These are phyloP conservation scores for Ganoderma resinaceum DNA, from an alignment of 1,284 basidiomycete genomes.

Conservation along the genomic window DNA sequence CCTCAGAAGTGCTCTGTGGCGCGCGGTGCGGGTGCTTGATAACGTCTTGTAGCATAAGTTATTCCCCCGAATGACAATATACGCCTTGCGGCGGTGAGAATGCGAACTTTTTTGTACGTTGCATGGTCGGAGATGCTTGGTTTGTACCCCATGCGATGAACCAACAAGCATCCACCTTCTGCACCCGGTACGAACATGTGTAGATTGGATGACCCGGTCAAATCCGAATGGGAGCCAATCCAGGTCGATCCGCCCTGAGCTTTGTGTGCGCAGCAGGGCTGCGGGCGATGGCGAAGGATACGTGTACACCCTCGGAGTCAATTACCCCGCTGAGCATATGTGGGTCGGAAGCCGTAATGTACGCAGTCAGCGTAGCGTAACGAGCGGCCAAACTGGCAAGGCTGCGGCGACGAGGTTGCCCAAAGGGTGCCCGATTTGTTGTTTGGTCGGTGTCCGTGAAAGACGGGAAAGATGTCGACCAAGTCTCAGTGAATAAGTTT, in stretches of 20 bases:
- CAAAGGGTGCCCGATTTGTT: not conserved
- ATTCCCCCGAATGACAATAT: slow-evolving; percentile 14
- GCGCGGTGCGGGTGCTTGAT: not conserved
- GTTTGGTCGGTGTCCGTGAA: not conserved
- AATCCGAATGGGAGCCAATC: not conserved
- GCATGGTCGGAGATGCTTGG: not conserved
- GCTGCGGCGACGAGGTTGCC: too few relatives aligned
- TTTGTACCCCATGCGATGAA: too few relatives aligned
- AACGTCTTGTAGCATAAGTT: slow-evolving; percentile 19
- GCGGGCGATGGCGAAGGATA: not conserved
- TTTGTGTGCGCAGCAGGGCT: not conserved
- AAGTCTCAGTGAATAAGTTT: not conserved
- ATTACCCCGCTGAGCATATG: not conserved
- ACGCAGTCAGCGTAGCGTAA: not conserved
- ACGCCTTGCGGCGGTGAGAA: not conserved
- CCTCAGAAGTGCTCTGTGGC: slow-evolving; percentile 11
- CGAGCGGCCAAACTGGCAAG: too few relatives aligned
- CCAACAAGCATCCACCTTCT: too few relatives aligned
- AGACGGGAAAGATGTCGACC: not conserved
- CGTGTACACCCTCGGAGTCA: not conserved
- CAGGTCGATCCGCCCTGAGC: not conserved
- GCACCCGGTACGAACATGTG: too few relatives aligned
- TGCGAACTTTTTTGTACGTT: not conserved
- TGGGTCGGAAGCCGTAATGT: not conserved
- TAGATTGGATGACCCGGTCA: not conserved